Evolutionary conservation across 2,329 filamentous ascomycete genomes (phyloP), one percentile per base, ranked within the genome.

Genomic region (Aphanocladium album): DNA sequence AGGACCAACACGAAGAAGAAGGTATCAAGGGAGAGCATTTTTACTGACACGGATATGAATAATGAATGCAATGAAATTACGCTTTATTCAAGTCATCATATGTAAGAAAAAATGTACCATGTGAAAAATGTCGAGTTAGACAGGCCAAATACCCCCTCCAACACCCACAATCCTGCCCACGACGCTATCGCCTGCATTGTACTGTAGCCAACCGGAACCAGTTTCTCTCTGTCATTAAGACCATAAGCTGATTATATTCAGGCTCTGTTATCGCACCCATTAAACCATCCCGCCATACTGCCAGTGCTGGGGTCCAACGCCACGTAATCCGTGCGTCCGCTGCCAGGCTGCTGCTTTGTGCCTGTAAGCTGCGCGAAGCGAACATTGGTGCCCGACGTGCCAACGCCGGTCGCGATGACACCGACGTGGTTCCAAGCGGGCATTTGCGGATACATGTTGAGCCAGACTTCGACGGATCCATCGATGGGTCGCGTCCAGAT

Each of bases 261-360:
- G 6, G 25, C n/a, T n/a, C 39, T 17, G 2, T 53, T 3, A 2
- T 79, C 25, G 9, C 56, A 62, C 1, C 60, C 60, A 25, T 62
- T 62, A 5, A 62, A 45, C 57, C 61, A 62, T 9, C 43, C 57
- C 16, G 61, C 56, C 2, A 62, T 45, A 16, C 50, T 43, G n/a
- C 51, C 61, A 14, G n/a, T 56, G 25, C 7, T 19, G 12, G 56
- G 50, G 30, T 57, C 51, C 8, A 49, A 56, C 33, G 46, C 43
- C 17, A 62, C 23, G 23, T 52, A 62, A 25, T 56, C 51, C 1
- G 25, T 19, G 7, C 61, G 61, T 2, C 61, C 56, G 19, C 39
- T 46, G 21, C 37, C 46, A 1, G 21, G 41, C 2, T 17, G 43
- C 43, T 39, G 25, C 6, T 7, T 25, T 19, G 43, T 57, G 14